Evolutionary conservation across 1,284 basidiomycete species (phyloP).

Genomic region (Mycena sp.): DNA sequence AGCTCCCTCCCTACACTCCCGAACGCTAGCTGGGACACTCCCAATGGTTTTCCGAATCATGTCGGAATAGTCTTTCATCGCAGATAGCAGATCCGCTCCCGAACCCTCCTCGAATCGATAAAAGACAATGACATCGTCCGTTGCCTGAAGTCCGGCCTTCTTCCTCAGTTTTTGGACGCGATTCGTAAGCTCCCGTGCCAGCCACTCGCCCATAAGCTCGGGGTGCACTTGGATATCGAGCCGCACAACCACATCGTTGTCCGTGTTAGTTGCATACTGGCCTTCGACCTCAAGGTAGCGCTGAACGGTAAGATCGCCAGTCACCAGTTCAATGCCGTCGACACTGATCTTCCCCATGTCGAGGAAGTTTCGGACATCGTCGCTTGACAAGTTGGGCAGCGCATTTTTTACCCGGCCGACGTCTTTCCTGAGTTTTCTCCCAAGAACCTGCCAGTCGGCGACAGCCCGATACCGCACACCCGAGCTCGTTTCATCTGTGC

Average conservation of each 20-base stretch:
- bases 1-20: conserved; percentile 56
- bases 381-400: conserved; percentile 84
- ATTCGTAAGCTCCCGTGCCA: conserved; percentile 92
- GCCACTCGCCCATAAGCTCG: conserved; percentile 89
- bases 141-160: conserved; percentile 93
- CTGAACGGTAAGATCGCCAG: conserved; percentile 91
- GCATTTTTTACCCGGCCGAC: conserved; percentile 91
- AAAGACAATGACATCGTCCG: conserved; percentile 93
- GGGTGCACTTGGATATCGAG: conserved; percentile 90
- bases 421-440: conserved; percentile 95
- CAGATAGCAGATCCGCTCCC: conserved; percentile 74
- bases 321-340: conserved; percentile 90
- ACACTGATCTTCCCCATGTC: conserved; percentile 83
- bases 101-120: conserved; percentile 83
- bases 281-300: conserved; percentile 86
- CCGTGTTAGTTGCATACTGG: conserved; percentile 87
- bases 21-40: conserved; percentile 71
- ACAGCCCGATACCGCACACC: conserved; percentile 93
- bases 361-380: conserved; percentile 86
- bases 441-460: conserved; percentile 97
- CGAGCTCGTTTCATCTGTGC: conserved; percentile 86
- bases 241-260: conserved; percentile 94
- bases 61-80: conserved; percentile 77
- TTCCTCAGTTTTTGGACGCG: conserved; percentile 97
- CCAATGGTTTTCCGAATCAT: conserved; percentile 84